Evolutionary conservation across 2,329 filamentous ascomycete species (phyloP).

Genomic region (Claviceps citrina): DNA sequence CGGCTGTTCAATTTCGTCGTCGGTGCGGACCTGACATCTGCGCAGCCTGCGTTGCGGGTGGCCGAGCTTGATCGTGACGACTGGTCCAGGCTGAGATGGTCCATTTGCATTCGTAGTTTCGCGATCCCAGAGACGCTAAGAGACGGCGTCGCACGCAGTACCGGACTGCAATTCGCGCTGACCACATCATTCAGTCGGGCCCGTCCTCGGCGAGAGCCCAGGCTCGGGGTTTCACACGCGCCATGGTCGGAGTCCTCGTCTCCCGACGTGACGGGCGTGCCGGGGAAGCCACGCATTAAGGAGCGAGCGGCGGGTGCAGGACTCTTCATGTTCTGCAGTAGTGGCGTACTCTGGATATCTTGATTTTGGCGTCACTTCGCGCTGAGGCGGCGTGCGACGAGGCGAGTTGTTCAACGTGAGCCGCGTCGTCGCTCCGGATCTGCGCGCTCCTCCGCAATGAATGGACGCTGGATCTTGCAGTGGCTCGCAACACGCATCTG

Average conservation of each 20-base stretch:
- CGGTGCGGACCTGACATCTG: conserved; percentile 16
- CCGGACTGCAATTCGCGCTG: conserved; percentile 48
- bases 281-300: conserved; percentile 41
- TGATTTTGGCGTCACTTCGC: background rate
- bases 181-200: conserved; percentile 39
- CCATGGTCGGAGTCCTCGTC: conserved; percentile 43
- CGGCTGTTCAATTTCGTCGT: conserved; percentile 42
- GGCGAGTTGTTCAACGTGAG: conserved; percentile 23
- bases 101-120: conserved; percentile 66
- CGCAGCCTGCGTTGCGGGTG: conserved; percentile 34
- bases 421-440: conserved; percentile 46
- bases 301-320: conserved; percentile 34
- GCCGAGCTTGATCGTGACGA: conserved; percentile 40
- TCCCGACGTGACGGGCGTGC: conserved; percentile 37
- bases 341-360: too few relatives aligned
- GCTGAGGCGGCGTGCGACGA: conserved; percentile 1
- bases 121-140: conserved; percentile 59
- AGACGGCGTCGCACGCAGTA: conserved; percentile 35
- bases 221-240: conserved; percentile 22
- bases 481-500: conserved; percentile 42
- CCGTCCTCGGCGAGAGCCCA: conserved; percentile 24
- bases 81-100: conserved; percentile 53
- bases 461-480: conserved; percentile 32
- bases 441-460: conserved; percentile 36
- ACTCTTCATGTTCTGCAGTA: conserved; percentile 27